Evolutionary conservation across 2,329 filamentous ascomycete genomes (phyloP), one percentile per base, ranked within the genome.

Genomic region (Torrubiella hemipterigena): DNA sequence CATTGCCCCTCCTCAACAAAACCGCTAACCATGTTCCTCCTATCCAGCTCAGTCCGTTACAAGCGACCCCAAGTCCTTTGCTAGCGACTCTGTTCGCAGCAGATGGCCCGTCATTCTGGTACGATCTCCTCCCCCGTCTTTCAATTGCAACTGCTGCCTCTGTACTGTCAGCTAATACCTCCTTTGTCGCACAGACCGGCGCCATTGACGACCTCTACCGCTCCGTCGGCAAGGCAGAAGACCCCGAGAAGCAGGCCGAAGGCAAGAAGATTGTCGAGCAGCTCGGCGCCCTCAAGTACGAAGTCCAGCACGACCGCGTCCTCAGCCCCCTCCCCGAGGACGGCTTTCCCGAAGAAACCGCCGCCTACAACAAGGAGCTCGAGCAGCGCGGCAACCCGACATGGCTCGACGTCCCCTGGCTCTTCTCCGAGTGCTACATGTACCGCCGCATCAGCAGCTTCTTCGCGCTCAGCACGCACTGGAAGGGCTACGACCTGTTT

Each of bases 31-130:
- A 33, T 27, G 12, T 33, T 8, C 25, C 24, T 14, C 22, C 6
- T 29, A n/a, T 17, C 34, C 46, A 93, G 83, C 79, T 28, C 76
- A 74, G 38, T 93, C 80, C 54, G 69, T 67, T 44, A 96, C 86
- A 22, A 76, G 70, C 46, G 87, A 96, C 61, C 73, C 73, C 47
- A 81, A 69, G 25, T 95, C 86, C 29, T 96, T 96, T 52, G 91
- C 82, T 31, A 85, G 77, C 55, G 67, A 77, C 37, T 94, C 91
- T 7, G 89, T 84, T 20, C 71, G 80, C 48, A 79, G 86, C 43
- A 71, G 91, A 54, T 98, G 89, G 91, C 91, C 91, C 12, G 68
- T 94, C 34, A 98, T 98, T 50, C 61, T 98, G 45, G 85, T 93
- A 47, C 13, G 34, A 14, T 18, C 51, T 28, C 31, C 15, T 15